Percentiles rank a stretch among this genome's conserved stretches.
Evolutionary conservation across 2,329 filamentous ascomycete genomes (phyloP).

Genomic region (Graphilbum fragrans): DNA sequence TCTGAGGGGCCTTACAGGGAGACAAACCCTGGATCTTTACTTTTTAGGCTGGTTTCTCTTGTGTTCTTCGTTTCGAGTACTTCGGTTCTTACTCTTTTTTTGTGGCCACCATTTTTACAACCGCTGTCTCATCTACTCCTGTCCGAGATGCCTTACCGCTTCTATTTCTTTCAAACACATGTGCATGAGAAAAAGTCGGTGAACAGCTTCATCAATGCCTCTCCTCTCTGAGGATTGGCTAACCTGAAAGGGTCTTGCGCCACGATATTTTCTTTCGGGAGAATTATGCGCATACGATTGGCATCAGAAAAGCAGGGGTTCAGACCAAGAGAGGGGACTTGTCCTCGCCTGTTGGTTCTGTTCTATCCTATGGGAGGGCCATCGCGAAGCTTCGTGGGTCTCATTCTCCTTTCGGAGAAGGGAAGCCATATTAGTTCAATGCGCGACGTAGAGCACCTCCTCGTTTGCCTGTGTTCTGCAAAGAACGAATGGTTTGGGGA

Average conservation of each 20-base stretch:
- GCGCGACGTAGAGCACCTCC: slow-evolving; percentile 11
- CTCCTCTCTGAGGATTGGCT: slow-evolving; percentile 1
- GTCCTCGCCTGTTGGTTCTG: neutral
- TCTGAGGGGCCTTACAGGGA: neutral
- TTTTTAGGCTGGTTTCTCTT: neutral
- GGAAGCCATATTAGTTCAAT: slow-evolving; percentile 13
- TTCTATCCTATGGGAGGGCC: slow-evolving; percentile 12
- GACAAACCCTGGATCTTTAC: neutral
- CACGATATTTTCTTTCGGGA: slow-evolving; percentile 1
- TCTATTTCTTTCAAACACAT: slow-evolving; percentile 2
- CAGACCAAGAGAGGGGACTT: neutral
- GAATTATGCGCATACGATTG: slow-evolving; percentile 10
- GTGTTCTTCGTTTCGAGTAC: neutral
- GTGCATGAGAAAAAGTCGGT: slow-evolving; percentile 15
- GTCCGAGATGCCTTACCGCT: neutral
- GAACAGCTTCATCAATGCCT: slow-evolving; percentile 12
- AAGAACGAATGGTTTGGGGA: neutral
- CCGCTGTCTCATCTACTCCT: neutral
- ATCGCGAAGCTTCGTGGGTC: slow-evolving; percentile 14
- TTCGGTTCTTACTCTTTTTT: neutral
- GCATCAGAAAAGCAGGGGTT: slow-evolving; percentile 14
- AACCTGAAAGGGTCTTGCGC: slow-evolving; percentile 13
- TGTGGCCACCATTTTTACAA: neutral
- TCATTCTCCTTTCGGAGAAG: neutral
- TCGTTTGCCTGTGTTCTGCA: neutral